Percentiles rank a stretch among this genome's conserved stretches.
These are phyloP conservation scores for Aspergillus egyptiacus DNA, from an alignment of 495 filamentous ascomycete species.

Conservation along the genomic window DNA sequence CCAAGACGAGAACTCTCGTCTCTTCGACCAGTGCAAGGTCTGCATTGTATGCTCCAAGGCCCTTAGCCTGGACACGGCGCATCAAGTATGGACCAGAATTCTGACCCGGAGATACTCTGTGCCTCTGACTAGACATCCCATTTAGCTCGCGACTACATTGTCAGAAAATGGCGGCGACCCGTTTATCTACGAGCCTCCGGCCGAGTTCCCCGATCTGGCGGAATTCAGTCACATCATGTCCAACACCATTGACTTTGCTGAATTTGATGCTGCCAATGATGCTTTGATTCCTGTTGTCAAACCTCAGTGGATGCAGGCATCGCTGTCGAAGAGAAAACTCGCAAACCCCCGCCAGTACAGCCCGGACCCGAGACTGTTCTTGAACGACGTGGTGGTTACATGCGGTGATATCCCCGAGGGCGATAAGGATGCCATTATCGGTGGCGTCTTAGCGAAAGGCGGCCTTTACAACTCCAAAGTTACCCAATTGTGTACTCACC, in stretches of 20 bases:
- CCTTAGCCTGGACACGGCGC: constrained; percentile 40
- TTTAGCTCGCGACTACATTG: constrained; percentile 33
- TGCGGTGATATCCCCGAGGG: constrained; percentile 77
- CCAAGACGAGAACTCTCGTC: constrained; percentile 25
- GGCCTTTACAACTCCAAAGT: constrained; percentile 68
- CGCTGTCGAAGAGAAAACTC: constrained; percentile 60
- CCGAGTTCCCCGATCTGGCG: constrained; percentile 45
- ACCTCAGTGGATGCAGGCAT: constrained; percentile 69
- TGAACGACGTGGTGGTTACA: constrained; percentile 72
- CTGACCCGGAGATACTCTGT: not conserved
- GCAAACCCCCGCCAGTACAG: constrained; percentile 77
- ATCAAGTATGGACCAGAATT: constrained; percentile 28
- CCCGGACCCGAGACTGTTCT: constrained; percentile 84
- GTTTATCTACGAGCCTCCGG: constrained; percentile 38
- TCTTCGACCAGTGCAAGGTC: constrained; percentile 41
- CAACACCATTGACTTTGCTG: constrained; percentile 77
- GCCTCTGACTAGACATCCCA: not conserved
- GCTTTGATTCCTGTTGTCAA: constrained; percentile 79
- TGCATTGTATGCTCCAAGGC: constrained; percentile 43
- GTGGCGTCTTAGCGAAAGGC: constrained; percentile 83
- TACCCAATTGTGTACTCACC: constrained; percentile 72
- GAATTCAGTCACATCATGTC: constrained; percentile 79
- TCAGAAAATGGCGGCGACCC: constrained; percentile 51
- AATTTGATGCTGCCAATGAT: constrained; percentile 64
- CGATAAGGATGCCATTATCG: constrained; percentile 88